A percentile compares a stretch with the other conserved stretches of the same genome.
Conservation (phyloP, 192 early-diverging fungal genomes). For the Podila horticola region DNA sequence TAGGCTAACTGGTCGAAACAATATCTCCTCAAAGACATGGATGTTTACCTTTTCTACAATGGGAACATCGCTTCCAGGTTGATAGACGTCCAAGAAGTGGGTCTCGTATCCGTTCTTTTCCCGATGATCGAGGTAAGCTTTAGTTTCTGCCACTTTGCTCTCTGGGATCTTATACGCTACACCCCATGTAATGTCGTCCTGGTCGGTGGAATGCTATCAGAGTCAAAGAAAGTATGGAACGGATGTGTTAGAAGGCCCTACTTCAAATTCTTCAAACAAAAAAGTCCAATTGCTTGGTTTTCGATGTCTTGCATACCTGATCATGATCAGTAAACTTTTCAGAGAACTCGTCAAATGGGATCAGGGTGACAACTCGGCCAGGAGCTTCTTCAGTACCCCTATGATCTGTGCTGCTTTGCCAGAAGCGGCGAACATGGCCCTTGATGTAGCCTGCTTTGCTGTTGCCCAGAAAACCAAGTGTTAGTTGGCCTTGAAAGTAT, state of each 20-base stretch:
- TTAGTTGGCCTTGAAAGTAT: neutral
- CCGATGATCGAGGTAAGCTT: constrained; percentile 82
- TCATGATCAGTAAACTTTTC: constrained; percentile 59
- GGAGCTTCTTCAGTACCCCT: constrained; percentile 81
- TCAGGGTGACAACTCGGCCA: constrained; percentile 88
- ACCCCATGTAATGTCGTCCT: constrained; percentile 78
- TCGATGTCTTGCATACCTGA: constrained; percentile 44
- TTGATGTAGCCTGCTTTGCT: constrained; percentile 71
- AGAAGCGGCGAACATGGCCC: constrained; percentile 77
- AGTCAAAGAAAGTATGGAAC: neutral
- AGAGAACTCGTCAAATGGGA: constrained; percentile 73
- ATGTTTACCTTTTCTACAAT: constrained; percentile 64
- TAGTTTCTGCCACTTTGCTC: constrained; percentile 71
- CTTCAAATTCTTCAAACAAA: constrained; percentile 6
- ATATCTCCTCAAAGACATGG: neutral
- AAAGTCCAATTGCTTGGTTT: neutral
- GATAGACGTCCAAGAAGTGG: constrained; percentile 71
- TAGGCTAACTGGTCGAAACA: neutral
- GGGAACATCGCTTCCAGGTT: constrained; percentile 31
- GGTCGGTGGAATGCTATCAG: constrained; percentile 41
- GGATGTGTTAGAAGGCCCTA: neutral
- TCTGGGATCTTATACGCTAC: constrained; percentile 82
- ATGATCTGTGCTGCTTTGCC: constrained; percentile 89
- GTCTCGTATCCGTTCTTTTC: constrained; percentile 91
- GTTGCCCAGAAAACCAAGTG: neutral